Base-by-base conservation (phyloP, 2,329 filamentous ascomycete genomes). In the Fusarium bulbicola region DNA sequence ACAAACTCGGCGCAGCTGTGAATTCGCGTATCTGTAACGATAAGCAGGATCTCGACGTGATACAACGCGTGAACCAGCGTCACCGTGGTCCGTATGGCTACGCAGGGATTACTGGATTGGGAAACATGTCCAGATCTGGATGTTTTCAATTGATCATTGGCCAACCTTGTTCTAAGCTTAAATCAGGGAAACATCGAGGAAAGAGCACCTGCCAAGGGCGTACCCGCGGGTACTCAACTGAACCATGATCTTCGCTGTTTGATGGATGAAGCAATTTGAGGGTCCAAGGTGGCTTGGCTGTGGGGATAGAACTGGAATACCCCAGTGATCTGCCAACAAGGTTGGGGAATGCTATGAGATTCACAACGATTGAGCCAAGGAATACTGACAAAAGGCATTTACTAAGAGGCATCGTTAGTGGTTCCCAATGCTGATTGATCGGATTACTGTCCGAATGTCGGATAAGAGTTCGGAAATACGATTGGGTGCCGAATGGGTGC, bases 151-250 rank as follows among this genome's bases (percentile, higher is more conserved):
- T 45, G 6, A 30, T 24, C 32, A 58, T 62, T 58, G 50, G 59
- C 14, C 32, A 58, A 24, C 59, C 46, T 45, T 58, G 40, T 39
- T 58, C 39, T 62, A 62, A 62, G 50, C 59, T 62, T 62, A 62
- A 58, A 30, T 18, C 21, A 21, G 30, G 52, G 24, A 15, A 42
- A 18, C 32, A 58, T 43, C 5, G 21, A 30, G 49, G 39, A 57
- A 61, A 13, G 49, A 26, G 34, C 36, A 37, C 46, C 3, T n/a
- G 24, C 56, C 56, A 50, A 37, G 56, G 36, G 3, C 50, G 34
- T 40, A 40, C 24, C 50, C 43, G 40, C 20, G 56, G 40, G 42
- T 36, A 50, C 3, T 58, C 54, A 58, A 46, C 40, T 58, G 56
- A 58, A 50, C 56, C 32, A 50, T 28, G 42, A 50, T 58, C 42